Evolutionary conservation across 768 basidiomycete genomes (phyloP), one percentile per base, ranked within the genome.

Genomic region (Hortiboletus campestris): DNA sequence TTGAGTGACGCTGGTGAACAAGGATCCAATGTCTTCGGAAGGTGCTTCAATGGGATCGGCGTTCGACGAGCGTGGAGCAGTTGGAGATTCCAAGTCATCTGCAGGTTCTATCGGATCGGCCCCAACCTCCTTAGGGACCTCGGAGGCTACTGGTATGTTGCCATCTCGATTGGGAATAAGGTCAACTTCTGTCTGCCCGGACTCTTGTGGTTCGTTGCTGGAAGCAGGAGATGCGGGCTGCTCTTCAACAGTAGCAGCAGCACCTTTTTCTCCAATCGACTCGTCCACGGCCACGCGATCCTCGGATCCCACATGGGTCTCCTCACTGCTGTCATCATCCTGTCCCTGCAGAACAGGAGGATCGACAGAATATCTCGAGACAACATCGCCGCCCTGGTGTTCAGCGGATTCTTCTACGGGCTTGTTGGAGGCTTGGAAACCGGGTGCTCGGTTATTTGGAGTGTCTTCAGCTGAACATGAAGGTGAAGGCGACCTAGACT

Each of bases 41-140:
- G 43, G 16, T 32, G 38, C 45, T 54, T 75, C 74, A 38, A 75
- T 74, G 17, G 71, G 67, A 34, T 72, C 77, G 14, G 39, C 46
- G 2, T 65, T 60, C 35, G 40, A 53, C 29, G 48, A 44, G 42
- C 25, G 46, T 16, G 51, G 52, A 39, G 51, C 40, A 36, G 31
- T 39, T 14, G 63, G 48, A 46, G 59, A 56, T n/a, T 61, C 66
- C 55, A 74, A 62, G 52, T 70, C 72, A 14, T 79, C 78, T 1
- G 74, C 71, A 29, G 73, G 69, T 56, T 80, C 77, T 49, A 81
- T 81, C 9, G 79, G 77, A 57, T 82, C 80, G 13, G 16, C 54
- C 4, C 51, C 58, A 19, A 38, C 43, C 7, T 46, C 56, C 17
- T 34, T 9, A 7, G 31, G 46, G 6, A 12, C 47, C 11, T 46